Conservation (phyloP, 371 early-diverging fungal genomes). For the Actinomortierella wolfii region DNA sequence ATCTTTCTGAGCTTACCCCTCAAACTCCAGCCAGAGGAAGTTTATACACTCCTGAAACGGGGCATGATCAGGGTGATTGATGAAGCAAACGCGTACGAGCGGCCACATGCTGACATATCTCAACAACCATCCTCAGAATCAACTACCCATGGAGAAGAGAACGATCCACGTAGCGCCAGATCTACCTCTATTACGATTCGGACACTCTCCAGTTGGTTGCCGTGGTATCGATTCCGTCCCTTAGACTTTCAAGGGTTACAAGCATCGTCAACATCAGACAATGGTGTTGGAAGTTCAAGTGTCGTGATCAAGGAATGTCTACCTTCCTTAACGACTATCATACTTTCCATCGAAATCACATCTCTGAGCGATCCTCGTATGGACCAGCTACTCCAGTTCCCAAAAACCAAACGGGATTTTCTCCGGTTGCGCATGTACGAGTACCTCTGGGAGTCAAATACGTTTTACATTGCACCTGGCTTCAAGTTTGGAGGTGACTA, state of each 20-base stretch:
- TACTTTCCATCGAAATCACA: background rate
- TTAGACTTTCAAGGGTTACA: too few species aligned
- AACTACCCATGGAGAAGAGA: background rate
- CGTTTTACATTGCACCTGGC: constrained; percentile 34
- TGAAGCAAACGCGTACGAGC: constrained; percentile 9
- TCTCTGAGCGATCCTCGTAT: background rate
- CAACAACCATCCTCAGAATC: background rate
- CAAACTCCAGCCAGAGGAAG: constrained; percentile 28
- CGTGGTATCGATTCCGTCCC: background rate
- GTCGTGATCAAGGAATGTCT: background rate
- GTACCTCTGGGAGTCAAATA: constrained; percentile 20
- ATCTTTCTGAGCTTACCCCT: constrained; percentile 42
- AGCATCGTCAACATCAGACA: too few species aligned
- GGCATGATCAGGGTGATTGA: constrained; percentile 18
- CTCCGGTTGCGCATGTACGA: constrained; percentile 6
- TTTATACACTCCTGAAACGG: constrained; percentile 10
- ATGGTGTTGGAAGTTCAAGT: background rate
- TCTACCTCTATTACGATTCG: constrained; percentile 1
- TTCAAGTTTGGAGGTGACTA: constrained; percentile 46
- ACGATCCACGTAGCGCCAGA: background rate
- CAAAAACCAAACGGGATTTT: background rate
- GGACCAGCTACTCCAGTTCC: background rate
- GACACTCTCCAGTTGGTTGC: constrained; percentile 3
- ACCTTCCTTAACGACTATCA: background rate
- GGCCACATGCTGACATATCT: background rate